Percentiles rank a stretch among this genome's conserved stretches.
Evolutionary conservation across 345 rosid species (phyloP).

Genomic region (Carallia brachiata): DNA sequence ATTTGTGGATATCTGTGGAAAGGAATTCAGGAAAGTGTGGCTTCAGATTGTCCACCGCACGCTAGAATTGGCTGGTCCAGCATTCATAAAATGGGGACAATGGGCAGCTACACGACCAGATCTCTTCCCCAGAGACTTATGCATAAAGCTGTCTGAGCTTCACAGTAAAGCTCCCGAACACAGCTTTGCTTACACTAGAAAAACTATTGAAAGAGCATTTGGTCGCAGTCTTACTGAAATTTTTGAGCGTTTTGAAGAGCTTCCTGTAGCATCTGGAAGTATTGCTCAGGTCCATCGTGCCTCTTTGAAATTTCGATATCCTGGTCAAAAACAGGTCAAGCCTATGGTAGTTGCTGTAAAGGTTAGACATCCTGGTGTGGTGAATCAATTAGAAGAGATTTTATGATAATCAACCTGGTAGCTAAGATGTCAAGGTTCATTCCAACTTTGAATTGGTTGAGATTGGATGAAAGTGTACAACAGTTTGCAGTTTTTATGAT

Average conservation of each 20-base stretch:
- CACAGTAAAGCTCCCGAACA: conserved; percentile 92
- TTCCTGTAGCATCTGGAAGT: conserved; percentile 97
- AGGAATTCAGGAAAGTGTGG: conserved; percentile 57
- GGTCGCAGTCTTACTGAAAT: conserved; percentile 86
- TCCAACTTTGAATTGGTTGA: conserved; percentile 88
- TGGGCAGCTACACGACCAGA: conserved; percentile 99
- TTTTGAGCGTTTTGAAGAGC: conserved; percentile 83
- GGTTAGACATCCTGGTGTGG: conserved; percentile 99
- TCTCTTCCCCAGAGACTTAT: conserved; percentile 82
- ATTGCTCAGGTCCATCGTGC: conserved; percentile 98
- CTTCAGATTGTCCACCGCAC: conserved; percentile 72
- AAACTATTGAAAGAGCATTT: conserved; percentile 77
- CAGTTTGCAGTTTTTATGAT: conserved; percentile 94
- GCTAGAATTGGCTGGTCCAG: conserved; percentile 89
- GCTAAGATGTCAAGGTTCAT: conserved; percentile 64
- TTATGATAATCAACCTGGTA: conserved; percentile 65
- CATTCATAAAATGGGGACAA: conserved; percentile 98
- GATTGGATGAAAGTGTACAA: conserved; percentile 93
- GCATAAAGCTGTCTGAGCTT: conserved; percentile 84
- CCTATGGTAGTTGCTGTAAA: conserved; percentile 87
- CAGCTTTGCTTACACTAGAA: conserved; percentile 78
- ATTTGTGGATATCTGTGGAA: conserved; percentile 56
- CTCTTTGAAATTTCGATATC: conserved; percentile 65
- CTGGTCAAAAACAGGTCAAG: conserved; percentile 62
- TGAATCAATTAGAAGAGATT: conserved; percentile 86